Conservation (phyloP, 78 protist species). For the Chrysochromulina parva region DNA sequence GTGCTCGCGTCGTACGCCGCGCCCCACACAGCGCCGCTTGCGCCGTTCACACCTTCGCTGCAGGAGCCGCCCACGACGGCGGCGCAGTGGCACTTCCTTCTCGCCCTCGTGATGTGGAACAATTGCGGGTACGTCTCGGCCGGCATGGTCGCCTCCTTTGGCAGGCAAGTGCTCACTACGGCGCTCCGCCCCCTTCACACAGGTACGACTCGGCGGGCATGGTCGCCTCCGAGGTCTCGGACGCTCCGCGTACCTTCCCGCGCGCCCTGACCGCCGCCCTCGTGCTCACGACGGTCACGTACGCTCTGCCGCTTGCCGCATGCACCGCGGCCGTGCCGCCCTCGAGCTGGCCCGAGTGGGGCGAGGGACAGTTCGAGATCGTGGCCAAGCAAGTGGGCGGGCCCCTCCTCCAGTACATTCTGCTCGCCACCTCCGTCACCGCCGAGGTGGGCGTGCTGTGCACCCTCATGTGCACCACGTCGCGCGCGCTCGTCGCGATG, state of each 20-base stretch:
- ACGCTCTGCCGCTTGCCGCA: not conserved
- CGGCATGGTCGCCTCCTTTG: conserved; percentile 4
- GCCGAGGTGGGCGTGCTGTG: not conserved
- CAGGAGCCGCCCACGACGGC: no score
- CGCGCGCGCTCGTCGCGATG: conserved; percentile 1
- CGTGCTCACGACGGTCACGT: not conserved
- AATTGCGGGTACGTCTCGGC: conserved; percentile 11
- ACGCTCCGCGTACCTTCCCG: not conserved
- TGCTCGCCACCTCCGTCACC: not conserved
- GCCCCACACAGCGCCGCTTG: not conserved
- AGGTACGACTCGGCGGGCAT: conserved; percentile 8
- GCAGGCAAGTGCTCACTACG: not conserved
- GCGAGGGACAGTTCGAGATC: not conserved
- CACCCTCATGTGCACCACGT: not conserved
- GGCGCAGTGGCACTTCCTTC: not conserved
- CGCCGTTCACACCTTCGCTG: not conserved
- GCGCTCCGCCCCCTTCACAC: not conserved
- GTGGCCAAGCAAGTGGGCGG: not conserved
- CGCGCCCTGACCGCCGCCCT: not conserved
- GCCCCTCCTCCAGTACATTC: no score
- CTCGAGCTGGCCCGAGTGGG: not conserved
- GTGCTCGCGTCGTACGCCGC: not conserved
- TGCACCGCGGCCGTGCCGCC: not conserved
- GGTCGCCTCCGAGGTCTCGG: conserved; percentile 2
- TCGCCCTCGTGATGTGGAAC: conserved; percentile 27